Evolutionary conservation across 2,329 filamentous ascomycete genomes (phyloP), one percentile per base, ranked within the genome.

Genomic region (Chaetomium globosum): DNA sequence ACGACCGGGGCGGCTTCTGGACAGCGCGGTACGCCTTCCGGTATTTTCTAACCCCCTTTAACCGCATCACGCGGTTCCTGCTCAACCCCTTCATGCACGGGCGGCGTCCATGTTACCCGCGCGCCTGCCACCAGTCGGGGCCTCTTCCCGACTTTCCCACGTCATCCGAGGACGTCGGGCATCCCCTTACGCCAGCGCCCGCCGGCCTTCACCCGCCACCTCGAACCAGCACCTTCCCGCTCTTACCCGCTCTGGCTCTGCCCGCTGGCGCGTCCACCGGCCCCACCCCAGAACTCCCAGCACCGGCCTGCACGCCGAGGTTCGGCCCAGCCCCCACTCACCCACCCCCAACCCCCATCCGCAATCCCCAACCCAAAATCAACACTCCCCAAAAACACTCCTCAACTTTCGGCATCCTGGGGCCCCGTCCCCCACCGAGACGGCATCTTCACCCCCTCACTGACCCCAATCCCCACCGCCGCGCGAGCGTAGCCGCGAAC

Each of bases 141-240:
- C 30, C 13, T 87, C 3, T 81, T n/a, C n/a, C 83, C 1, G 83
- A 86, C 68, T 80, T 81, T n/a, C n/a, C 62, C 86, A 43, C 19
- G 19, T 58, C 30, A 26, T 53, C 10, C 61, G n/a, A 63, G 21
- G 54, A 63, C 54, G 54, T 52, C 28, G 31, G 31, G 54, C 30
- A 49, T 63, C n/a, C 61, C 61, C 43, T 63, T 63, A 58, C 46
- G 9, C 4, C 30, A 13, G 4, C 30, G 61, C 61, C 61, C n/a
- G 16, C 36, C 9, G 23, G 23, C 21, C 28, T 63, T 57, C 46
- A 21, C 54, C 13, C 33, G 16, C 54, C 43, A 23, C 21, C 54
- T 58, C 16, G 53, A 58, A 58, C 46, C 16, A 26, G 10, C 23
- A 30, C n/a, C 31, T 63, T 63, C 28, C 28, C 16, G 3, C 26